These are phyloP conservation scores for Colletotrichum ledebouriae DNA, from an alignment of 2,329 filamentous ascomycete species.

Conservation along the genomic window DNA sequence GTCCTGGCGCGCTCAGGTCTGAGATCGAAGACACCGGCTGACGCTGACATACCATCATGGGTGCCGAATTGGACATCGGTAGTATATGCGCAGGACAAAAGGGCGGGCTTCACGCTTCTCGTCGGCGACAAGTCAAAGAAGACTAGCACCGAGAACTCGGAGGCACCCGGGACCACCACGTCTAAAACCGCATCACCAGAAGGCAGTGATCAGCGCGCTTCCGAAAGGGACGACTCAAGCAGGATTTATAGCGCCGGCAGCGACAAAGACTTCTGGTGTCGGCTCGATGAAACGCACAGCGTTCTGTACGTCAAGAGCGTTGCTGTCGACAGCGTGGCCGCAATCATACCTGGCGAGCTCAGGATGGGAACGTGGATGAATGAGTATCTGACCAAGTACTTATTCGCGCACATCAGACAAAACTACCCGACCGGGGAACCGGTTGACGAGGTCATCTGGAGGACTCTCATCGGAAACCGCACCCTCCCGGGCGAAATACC, in stretches of 20 bases:
- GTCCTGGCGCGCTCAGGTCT: neutral
- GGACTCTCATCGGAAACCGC: slow-evolving; percentile 19
- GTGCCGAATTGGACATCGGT: slow-evolving; percentile 16
- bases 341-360: neutral
- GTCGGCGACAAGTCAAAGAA: neutral
- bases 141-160: neutral
- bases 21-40: neutral
- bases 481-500: neutral
- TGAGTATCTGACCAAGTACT: neutral
- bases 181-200: neutral
- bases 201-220: neutral
- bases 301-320: slow-evolving; percentile 1
- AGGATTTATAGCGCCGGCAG: neutral
- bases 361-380: neutral
- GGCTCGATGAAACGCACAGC: neutral
- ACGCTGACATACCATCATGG: slow-evolving; percentile 11
- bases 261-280: slow-evolving; percentile 4
- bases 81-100: slow-evolving; percentile 3
- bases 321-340: neutral
- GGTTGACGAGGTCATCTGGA: slow-evolving; percentile 21
- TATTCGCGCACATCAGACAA: neutral
- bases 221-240: neutral
- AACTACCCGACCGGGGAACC: slow-evolving; percentile 4
- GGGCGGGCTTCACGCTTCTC: neutral
- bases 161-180: no score